phyloP scores from a whole-genome alignment of 768 basidiomycete species.

The Tylopilus plumbeoviolaceoides region DNA sequence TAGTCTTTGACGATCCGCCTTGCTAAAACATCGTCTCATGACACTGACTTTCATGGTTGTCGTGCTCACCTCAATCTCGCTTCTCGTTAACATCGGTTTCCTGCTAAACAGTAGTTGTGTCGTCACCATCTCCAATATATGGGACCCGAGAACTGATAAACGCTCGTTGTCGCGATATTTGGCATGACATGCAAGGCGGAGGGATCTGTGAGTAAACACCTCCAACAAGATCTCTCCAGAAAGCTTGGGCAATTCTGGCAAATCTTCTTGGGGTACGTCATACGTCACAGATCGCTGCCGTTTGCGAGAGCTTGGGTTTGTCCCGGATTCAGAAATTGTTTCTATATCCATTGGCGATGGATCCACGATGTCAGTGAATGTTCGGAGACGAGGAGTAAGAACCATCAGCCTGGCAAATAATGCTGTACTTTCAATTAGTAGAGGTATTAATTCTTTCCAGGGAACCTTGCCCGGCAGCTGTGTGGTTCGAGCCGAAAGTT shows the following conservation, averaged over 20 bases:
- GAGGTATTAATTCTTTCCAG: constrained; percentile 19
- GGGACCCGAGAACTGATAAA: constrained; percentile 47
- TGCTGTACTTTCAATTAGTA: constrained; percentile 8
- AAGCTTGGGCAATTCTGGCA: constrained; percentile 47
- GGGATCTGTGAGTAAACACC: constrained; percentile 66
- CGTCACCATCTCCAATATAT: constrained; percentile 44
- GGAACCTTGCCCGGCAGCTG: constrained; percentile 13
- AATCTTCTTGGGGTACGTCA: constrained; percentile 25
- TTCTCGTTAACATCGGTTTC: constrained; percentile 46
- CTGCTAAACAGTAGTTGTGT: constrained; percentile 45
- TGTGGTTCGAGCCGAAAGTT: constrained; percentile 13
- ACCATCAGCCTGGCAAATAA: constrained; percentile 26
- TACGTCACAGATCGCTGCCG: constrained; percentile 34
- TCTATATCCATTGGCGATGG: constrained; percentile 33
- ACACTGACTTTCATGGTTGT: constrained; percentile 9
- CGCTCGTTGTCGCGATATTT: constrained; percentile 56
- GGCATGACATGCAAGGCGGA: constrained; percentile 41
- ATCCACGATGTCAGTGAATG: constrained; percentile 28
- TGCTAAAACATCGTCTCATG: constrained; percentile 23
- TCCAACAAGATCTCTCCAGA: constrained; percentile 55
- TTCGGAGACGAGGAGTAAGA: constrained; percentile 34
- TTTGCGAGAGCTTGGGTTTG: constrained; percentile 32
- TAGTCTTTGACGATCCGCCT: constrained; percentile 24
- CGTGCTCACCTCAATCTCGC: constrained; percentile 49
- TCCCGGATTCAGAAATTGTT: constrained; percentile 20